These are phyloP conservation scores for Cystoderma amianthinum DNA, from an alignment of 768 basidiomycete species.

Conservation along the genomic window DNA sequence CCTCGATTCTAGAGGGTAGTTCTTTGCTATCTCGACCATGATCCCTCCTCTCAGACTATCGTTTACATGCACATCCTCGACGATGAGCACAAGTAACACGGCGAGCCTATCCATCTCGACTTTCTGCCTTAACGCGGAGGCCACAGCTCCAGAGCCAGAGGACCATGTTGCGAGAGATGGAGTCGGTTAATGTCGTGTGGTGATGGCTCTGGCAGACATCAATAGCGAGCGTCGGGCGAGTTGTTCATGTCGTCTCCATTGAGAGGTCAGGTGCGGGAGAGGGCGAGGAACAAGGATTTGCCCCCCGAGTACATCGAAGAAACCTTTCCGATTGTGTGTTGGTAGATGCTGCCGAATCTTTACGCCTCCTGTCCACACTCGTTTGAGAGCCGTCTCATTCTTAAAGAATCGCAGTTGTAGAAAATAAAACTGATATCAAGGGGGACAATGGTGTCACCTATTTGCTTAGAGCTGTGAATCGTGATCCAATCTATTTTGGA, in stretches of 20 bases:
- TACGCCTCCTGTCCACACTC: not conserved
- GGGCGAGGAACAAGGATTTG: not conserved
- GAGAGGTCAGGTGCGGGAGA: not conserved
- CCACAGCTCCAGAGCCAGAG: constrained; percentile 20
- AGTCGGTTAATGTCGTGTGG: constrained; percentile 31
- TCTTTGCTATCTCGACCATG: constrained; percentile 40
- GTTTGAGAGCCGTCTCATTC: too few relatives aligned
- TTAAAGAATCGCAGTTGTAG: too few relatives aligned
- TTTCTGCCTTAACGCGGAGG: constrained; percentile 26
- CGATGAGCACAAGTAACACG: not conserved
- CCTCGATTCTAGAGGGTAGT: constrained; percentile 17
- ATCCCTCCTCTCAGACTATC: constrained; percentile 23
- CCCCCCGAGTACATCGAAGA: constrained; percentile 10
- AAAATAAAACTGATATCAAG: too few relatives aligned
- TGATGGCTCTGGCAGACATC: constrained; percentile 10
- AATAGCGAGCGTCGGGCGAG: not conserved
- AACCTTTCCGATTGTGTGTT: constrained; percentile 23
- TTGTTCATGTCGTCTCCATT: not conserved
- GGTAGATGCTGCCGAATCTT: constrained; percentile 25
- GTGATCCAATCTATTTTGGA: too few relatives aligned
- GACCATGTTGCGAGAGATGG: constrained; percentile 2
- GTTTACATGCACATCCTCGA: constrained; percentile 1
- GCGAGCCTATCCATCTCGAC: constrained; percentile 22
- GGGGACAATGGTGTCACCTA: too few relatives aligned
- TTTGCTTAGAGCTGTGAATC: too few relatives aligned